Conservation (phyloP, 352 stramenopile species). For the Hyphochytrium catenoides region DNA sequence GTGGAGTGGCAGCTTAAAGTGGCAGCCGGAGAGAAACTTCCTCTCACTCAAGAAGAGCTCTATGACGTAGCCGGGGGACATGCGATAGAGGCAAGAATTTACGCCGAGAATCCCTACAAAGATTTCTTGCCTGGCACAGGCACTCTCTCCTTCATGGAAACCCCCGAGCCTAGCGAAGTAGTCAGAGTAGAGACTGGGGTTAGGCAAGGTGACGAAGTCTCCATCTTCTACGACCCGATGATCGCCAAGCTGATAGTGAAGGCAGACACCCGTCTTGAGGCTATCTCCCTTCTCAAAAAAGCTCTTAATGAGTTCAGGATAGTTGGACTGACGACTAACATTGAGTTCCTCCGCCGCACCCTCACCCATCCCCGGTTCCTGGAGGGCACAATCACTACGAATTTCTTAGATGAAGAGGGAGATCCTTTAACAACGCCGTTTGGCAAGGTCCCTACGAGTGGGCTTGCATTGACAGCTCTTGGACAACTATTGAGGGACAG, state of each 20-base stretch:
- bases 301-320: constrained; percentile 65
- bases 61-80: constrained; percentile 61
- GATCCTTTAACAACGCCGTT: too few species aligned
- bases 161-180: constrained; percentile 29
- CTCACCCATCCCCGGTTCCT: constrained; percentile 60
- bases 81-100: constrained; percentile 77
- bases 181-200: constrained; percentile 72
- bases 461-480: constrained; percentile 37
- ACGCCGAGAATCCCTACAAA: constrained; percentile 76
- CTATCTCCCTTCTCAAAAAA: constrained; percentile 48
- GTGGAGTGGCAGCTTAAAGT: constrained; percentile 85
- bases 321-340: constrained; percentile 76
- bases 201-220: constrained; percentile 59
- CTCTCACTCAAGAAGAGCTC: constrained; percentile 63
- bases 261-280: constrained; percentile 43
- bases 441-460: too few species aligned
- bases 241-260: constrained; percentile 80
- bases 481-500: constrained; percentile 45
- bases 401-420: constrained; percentile 41
- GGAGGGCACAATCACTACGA: constrained; percentile 68
- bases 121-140: constrained; percentile 74
- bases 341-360: constrained; percentile 75
- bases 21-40: constrained; percentile 62
- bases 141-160: constrained; percentile 42
- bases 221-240: constrained; percentile 82